Conservation (phyloP, 441 rosid genomes). For the Dalechampia spathulata region DNA sequence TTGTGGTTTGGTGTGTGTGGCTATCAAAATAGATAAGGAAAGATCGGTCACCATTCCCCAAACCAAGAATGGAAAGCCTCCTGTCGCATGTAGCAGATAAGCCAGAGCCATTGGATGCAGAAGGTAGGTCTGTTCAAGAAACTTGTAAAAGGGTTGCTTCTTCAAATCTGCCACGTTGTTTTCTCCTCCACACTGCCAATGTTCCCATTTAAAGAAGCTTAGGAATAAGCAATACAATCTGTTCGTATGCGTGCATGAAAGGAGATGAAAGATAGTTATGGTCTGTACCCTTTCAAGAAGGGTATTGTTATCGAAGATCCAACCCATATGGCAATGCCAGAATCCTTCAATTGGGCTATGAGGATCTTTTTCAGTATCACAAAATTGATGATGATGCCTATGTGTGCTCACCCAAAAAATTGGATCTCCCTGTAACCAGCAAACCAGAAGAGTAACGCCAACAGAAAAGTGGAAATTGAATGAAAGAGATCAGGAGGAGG, state of each 20-base stretch:
- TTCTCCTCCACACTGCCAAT: constrained; percentile 58
- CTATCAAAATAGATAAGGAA: not conserved
- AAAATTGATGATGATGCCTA: constrained; percentile 79
- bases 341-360: constrained; percentile 92
- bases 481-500: too few relatives aligned
- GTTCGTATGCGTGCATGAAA: too few relatives aligned
- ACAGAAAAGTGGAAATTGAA: too few relatives aligned
- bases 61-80: constrained; percentile 69
- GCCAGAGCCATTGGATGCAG: constrained; percentile 68
- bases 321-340: constrained; percentile 83
- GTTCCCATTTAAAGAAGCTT: constrained; percentile 1
- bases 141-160: constrained; percentile 70
- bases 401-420: constrained; percentile 95
- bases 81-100: constrained; percentile 42
- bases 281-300: constrained; percentile 41
- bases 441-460: not conserved
- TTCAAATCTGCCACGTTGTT: constrained; percentile 76
- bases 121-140: constrained; percentile 48
- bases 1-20: too few relatives aligned
- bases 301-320: constrained; percentile 64
- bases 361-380: constrained; percentile 89
- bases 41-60: constrained; percentile 82
- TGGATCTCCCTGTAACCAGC: constrained; percentile 54
- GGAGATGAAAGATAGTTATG: not conserved
- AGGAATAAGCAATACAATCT: not conserved